A percentile compares a stretch with the other conserved stretches of the same genome.
These are phyloP conservation scores for Dendrobium nobile DNA, from an alignment of 106 monocot genomes.

Conservation along the genomic window DNA sequence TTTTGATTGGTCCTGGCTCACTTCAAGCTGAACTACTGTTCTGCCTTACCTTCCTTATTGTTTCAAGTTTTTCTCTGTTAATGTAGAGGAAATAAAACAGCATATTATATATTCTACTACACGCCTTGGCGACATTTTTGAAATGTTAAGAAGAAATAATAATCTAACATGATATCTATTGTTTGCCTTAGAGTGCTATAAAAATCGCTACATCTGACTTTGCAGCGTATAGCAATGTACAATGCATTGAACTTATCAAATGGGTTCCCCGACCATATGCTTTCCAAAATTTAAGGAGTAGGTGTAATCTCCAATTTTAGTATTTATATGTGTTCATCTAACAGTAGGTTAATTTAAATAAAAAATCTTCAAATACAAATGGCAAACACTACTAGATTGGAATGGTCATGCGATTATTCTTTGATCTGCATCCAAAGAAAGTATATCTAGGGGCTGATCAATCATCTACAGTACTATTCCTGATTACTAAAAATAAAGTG, in stretches of 20 bases:
- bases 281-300: constrained; percentile 77
- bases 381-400: constrained; percentile 22
- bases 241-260: constrained; percentile 97
- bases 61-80: background rate
- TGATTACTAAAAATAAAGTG: constrained; percentile 30
- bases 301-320: constrained; percentile 84
- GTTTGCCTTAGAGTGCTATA: background rate
- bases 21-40: too few species aligned
- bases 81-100: background rate
- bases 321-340: constrained; percentile 55
- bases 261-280: constrained; percentile 95
- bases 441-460: constrained; percentile 14
- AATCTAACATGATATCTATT: background rate
- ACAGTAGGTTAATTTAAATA: constrained; percentile 24
- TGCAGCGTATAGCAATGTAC: constrained; percentile 93
- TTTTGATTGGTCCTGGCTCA: background rate
- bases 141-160: background rate
- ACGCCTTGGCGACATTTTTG: background rate
- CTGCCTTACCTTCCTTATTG: background rate
- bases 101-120: background rate
- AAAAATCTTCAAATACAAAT: constrained; percentile 21
- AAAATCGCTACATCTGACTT: background rate
- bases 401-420: constrained; percentile 8
- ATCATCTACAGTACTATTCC: constrained; percentile 16
- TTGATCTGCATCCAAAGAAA: constrained; percentile 13